These are phyloP conservation scores for Lycium ferocissimum DNA, from an alignment of 257 asterid genomes.

Conservation along the genomic window DNA sequence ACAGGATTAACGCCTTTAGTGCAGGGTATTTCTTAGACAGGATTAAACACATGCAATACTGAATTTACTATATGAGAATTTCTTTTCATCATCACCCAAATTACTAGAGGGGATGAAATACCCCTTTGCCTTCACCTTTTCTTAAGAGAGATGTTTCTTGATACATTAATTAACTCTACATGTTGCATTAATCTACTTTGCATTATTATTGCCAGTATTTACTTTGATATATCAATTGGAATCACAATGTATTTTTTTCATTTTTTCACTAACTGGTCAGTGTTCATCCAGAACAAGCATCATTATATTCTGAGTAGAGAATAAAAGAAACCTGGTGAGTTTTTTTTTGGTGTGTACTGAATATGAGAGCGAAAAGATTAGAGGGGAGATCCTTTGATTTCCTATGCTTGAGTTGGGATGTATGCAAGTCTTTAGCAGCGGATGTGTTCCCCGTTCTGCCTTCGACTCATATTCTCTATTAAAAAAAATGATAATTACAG, in stretches of 20 bases:
- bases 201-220: background rate
- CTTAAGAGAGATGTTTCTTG: background rate
- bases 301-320: no score
- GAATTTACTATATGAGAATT: background rate
- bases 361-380: no score
- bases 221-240: background rate
- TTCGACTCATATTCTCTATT: background rate
- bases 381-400: no score
- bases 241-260: background rate
- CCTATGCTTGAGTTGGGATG: no score
- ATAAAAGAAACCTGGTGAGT: no score
- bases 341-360: no score
- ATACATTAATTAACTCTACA: background rate
- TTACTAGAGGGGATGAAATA: background rate
- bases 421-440: no score
- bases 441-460: no score
- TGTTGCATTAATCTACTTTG: background rate
- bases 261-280: background rate
- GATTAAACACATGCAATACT: background rate
- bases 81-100: constrained; percentile 8
- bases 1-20: background rate
- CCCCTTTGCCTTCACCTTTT: background rate
- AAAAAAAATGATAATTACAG: no score
- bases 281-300: background rate
- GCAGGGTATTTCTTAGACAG: background rate